Evolutionary conservation across 495 filamentous ascomycete species (phyloP).

Genomic region (Hypoxylon lienhwacheense): DNA sequence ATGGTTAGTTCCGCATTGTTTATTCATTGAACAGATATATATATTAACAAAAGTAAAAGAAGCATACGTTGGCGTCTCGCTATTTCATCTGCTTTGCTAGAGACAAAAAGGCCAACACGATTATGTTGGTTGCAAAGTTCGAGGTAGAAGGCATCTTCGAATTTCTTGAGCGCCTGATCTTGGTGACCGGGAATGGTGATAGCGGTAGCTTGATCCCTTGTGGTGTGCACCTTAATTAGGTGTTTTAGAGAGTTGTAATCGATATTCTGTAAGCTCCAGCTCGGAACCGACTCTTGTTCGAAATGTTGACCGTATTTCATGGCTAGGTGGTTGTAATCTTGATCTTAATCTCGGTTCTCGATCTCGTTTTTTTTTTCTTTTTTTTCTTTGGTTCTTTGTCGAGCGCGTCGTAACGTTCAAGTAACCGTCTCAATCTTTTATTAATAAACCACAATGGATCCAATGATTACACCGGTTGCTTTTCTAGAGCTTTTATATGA

Average conservation of each 20-base stretch:
- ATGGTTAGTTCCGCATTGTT: conserved; percentile 6
- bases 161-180: conserved; percentile 53
- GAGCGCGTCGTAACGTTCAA: no score
- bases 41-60: not conserved
- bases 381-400: not conserved
- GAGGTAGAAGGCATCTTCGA: conserved; percentile 64
- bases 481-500: no score
- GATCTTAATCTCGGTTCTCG: no score
- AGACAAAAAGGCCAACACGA: conserved; percentile 68
- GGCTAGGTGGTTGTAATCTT: no score
- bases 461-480: no score
- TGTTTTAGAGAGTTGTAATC: conserved; percentile 78
- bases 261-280: conserved; percentile 64
- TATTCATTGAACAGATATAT: conserved; percentile 20
- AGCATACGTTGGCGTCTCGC: conserved; percentile 59
- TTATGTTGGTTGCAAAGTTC: conserved; percentile 67
- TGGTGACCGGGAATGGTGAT: conserved; percentile 66
- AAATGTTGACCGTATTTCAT: conserved; percentile 75
- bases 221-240: conserved; percentile 70
- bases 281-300: conserved; percentile 57
- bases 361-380: no score
- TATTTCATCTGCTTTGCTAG: conserved; percentile 71
- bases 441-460: no score
- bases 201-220: conserved; percentile 60
- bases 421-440: no score